phyloP scores from a whole-genome alignment of 306 rosid species.

The Glycine latifolia region DNA sequence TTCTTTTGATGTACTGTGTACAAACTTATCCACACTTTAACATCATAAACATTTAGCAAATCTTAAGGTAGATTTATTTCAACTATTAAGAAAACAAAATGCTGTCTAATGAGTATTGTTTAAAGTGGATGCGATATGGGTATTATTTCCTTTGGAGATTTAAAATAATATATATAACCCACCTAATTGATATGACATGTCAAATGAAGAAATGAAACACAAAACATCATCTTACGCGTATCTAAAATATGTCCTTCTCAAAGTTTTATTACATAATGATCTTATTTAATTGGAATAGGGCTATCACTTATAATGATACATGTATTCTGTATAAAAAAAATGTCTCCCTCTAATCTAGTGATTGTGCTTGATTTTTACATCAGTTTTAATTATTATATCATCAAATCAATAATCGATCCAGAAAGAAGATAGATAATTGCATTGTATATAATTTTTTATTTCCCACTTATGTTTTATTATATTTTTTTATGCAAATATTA shows the following conservation, averaged over 20 bases:
- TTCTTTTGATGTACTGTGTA: background rate
- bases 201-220: background rate
- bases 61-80: background rate
- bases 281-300: too few species aligned
- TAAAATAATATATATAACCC: background rate
- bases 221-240: background rate
- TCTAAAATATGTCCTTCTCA: background rate
- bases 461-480: background rate
- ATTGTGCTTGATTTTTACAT: background rate
- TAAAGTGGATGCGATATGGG: background rate
- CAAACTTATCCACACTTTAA: background rate
- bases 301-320: background rate
- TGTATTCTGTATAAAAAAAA: too few species aligned
- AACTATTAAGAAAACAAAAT: background rate
- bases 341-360: background rate
- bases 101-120: background rate
- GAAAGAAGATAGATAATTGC: background rate
- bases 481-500: background rate
- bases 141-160: too few species aligned
- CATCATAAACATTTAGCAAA: slow-evolving; percentile 1
- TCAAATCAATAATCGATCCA: background rate
- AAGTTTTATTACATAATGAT: background rate
- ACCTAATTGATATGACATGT: background rate
- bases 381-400: background rate
- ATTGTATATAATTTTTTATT: background rate